phyloP scores from a whole-genome alignment of 2,329 filamentous ascomycete species.

The Calonectria multiphialidica region DNA sequence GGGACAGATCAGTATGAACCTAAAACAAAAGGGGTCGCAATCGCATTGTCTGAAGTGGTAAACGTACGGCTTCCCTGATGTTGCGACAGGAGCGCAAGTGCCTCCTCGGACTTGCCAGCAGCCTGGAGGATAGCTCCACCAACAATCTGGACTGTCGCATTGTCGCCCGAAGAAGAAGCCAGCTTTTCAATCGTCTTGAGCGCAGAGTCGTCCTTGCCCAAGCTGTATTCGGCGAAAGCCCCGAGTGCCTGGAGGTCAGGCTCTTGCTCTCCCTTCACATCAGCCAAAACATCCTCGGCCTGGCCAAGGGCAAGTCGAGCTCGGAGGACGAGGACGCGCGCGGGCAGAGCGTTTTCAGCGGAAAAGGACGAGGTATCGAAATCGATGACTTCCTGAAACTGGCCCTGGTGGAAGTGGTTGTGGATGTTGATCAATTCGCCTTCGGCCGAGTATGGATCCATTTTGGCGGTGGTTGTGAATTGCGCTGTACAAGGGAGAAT shows the following conservation, averaged over 20 bases:
- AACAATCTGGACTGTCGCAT: conserved; percentile 83
- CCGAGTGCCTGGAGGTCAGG: conserved; percentile 83
- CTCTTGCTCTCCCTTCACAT: conserved; percentile 73
- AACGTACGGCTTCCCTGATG: conserved; percentile 88
- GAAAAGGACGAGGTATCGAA: conserved; percentile 87
- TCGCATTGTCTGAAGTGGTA: neutral
- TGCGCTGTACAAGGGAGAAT: conserved; percentile 25
- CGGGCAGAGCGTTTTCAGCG: conserved; percentile 80
- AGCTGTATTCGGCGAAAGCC: conserved; percentile 76
- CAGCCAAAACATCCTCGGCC: conserved; percentile 77
- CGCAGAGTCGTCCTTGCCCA: conserved; percentile 73
- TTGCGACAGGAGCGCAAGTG: conserved; percentile 80
- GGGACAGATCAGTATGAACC: conserved; percentile 38
- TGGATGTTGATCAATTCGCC: conserved; percentile 80
- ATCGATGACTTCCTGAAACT: conserved; percentile 88
- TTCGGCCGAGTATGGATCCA: conserved; percentile 79
- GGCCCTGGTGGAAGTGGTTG: conserved; percentile 81
- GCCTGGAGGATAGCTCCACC: conserved; percentile 86
- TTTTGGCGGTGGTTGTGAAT: conserved; percentile 51
- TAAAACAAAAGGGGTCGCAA: conserved; percentile 9
- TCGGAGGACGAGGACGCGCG: conserved; percentile 83
- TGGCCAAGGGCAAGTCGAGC: conserved; percentile 87
- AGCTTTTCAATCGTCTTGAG: conserved; percentile 75
- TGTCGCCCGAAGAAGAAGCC: conserved; percentile 75
- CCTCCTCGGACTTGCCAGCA: conserved; percentile 86